Conservation (phyloP, 2,329 filamentous ascomycete genomes). For the Pleochaeta shiraiana region DNA sequence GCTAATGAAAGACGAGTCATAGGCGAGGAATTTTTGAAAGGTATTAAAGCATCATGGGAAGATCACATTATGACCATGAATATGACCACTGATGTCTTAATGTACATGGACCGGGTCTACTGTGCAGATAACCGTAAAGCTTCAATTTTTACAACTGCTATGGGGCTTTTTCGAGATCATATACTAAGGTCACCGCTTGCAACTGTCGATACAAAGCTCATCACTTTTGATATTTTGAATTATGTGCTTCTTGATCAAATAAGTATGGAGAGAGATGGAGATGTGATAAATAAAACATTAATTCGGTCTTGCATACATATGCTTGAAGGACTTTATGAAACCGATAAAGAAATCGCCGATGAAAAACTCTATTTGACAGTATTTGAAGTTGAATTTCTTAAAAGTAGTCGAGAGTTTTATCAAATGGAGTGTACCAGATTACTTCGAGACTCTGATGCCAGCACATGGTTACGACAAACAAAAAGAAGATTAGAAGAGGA, state of each 20-base stretch:
- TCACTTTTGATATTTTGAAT: constrained; percentile 55
- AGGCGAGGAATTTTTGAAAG: constrained; percentile 64
- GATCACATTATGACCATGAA: constrained; percentile 86
- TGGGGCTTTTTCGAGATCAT: constrained; percentile 72
- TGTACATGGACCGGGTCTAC: constrained; percentile 90
- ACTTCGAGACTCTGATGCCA: constrained; percentile 57
- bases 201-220: constrained; percentile 22
- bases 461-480: constrained; percentile 60
- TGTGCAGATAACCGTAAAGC: constrained; percentile 49
- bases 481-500: constrained; percentile 60
- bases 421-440: constrained; percentile 49
- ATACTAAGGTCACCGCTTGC: constrained; percentile 43
- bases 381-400: constrained; percentile 63
- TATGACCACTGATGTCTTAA: constrained; percentile 89
- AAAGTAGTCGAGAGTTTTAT: constrained; percentile 54
- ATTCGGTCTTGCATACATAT: constrained; percentile 72
- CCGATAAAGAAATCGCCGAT: constrained; percentile 51
- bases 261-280: constrained; percentile 75
- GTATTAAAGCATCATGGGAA: constrained; percentile 59
- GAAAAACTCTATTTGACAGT: constrained; percentile 64
- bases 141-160: constrained; percentile 64
- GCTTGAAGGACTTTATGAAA: constrained; percentile 75
- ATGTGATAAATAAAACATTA: constrained; percentile 64
- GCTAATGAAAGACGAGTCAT: constrained; percentile 56
- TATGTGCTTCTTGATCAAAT: constrained; percentile 77